Evolutionary conservation across 2,329 filamentous ascomycete species (phyloP).

Genomic region (Zymoseptoria pseudotritici): DNA sequence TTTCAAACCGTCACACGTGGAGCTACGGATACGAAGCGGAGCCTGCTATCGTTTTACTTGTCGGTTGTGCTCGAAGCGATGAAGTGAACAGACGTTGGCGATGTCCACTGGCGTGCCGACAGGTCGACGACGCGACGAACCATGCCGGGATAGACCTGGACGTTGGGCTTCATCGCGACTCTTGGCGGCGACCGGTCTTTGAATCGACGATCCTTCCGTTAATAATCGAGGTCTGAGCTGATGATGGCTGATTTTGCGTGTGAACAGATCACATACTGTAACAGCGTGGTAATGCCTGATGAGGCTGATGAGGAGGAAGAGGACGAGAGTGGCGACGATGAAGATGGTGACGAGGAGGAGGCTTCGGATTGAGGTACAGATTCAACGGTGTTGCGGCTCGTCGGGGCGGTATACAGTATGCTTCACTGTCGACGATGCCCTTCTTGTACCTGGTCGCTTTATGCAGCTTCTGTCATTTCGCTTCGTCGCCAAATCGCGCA

Average conservation of each 20-base stretch:
- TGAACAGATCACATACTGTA: conserved; percentile 43
- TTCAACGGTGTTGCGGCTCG: background rate
- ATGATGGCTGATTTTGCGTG: background rate
- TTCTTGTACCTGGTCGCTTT: background rate
- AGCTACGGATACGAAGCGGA: background rate
- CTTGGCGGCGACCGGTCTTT: background rate
- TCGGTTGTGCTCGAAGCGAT: background rate
- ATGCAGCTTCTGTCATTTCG: background rate
- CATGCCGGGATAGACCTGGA: background rate
- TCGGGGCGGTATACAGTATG: background rate
- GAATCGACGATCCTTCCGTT: background rate
- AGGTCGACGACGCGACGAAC: background rate
- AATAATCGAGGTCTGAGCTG: background rate
- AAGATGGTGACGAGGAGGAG: conserved; percentile 19
- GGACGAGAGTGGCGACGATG: conserved; percentile 22
- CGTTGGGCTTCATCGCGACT: background rate
- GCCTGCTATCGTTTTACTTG: background rate
- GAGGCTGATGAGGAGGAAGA: conserved; percentile 27
- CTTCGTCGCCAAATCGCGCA: background rate
- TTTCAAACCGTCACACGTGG: background rate
- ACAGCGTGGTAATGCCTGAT: conserved; percentile 45
- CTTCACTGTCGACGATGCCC: background rate
- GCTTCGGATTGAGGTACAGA: conserved; percentile 1
- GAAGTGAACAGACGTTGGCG: background rate
- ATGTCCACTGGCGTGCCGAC: background rate